Evolutionary conservation across 768 basidiomycete genomes (phyloP).

Genomic region (Lentinula raphanica): DNA sequence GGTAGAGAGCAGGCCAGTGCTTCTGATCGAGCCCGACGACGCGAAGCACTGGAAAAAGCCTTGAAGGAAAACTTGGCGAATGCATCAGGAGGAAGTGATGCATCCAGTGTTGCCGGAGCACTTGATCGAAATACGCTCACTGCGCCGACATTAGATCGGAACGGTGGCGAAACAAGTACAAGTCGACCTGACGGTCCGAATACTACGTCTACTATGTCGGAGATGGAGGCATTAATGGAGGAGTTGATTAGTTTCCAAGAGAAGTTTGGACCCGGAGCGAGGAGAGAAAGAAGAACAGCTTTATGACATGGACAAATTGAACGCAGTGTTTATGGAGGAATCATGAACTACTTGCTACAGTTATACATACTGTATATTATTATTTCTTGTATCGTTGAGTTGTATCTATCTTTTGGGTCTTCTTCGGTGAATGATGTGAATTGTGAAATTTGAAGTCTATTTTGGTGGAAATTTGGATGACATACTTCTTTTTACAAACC

Average conservation of each 20-base stretch:
- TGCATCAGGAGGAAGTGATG: constrained; percentile 26
- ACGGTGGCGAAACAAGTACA: neutral
- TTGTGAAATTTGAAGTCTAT: too few species aligned
- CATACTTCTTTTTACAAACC: neutral
- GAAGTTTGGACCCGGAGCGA: constrained; percentile 60
- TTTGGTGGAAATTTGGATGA: too few species aligned
- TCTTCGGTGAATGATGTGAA: neutral
- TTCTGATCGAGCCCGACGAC: constrained; percentile 62
- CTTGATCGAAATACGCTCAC: neutral
- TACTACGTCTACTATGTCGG: constrained; percentile 43
- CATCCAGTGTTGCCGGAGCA: constrained; percentile 11
- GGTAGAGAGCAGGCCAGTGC: constrained; percentile 79
- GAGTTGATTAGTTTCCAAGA: constrained; percentile 88
- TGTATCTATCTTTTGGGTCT: constrained; percentile 1
- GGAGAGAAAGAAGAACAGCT: constrained; percentile 43
- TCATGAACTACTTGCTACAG: neutral
- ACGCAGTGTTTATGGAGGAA: neutral
- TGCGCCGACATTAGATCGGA: neutral
- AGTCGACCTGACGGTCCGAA: neutral
- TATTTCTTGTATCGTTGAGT: neutral
- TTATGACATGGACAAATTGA: constrained; percentile 10
- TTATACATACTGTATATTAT: neutral
- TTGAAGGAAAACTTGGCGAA: constrained; percentile 24
- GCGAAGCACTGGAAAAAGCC: constrained; percentile 59
- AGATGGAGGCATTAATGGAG: constrained; percentile 90